Evolutionary conservation across 257 asterid species (phyloP).

Genomic region (Ehretia macrophylla): DNA sequence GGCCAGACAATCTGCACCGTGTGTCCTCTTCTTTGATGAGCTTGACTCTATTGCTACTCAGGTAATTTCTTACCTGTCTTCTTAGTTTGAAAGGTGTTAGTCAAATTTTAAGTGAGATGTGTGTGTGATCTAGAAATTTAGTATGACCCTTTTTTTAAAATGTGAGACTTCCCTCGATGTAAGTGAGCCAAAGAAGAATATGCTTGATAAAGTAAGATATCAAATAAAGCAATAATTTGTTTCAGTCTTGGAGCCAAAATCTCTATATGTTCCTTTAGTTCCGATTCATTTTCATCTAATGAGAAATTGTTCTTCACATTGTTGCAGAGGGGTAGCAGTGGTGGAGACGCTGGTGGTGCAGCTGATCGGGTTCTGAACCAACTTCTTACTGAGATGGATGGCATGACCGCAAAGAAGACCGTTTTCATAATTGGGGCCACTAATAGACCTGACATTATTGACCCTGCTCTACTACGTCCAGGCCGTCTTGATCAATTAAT

Average conservation of each 20-base stretch:
- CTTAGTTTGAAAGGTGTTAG: too few species aligned
- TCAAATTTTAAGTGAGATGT: too few species aligned
- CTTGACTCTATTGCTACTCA: constrained; percentile 67
- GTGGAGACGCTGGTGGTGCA: constrained; percentile 66
- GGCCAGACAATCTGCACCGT: constrained; percentile 69
- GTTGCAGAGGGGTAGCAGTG: constrained; percentile 54
- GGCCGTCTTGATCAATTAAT: constrained; percentile 69
- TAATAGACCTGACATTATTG: constrained; percentile 58
- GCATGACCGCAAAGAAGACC: constrained; percentile 61
- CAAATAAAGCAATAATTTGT: too few species aligned
- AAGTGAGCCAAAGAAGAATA: too few species aligned
- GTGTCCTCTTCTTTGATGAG: constrained; percentile 65
- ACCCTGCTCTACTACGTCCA: constrained; percentile 62
- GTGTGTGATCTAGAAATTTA: too few species aligned
- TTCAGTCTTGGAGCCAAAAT: too few species aligned
- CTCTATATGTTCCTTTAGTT: too few species aligned
- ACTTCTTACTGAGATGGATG: constrained; percentile 63
- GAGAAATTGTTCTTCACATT: background rate
- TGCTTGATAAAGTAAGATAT: too few species aligned
- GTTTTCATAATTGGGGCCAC: constrained; percentile 67
- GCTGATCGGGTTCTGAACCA: constrained; percentile 66
- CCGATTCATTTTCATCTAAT: too few species aligned
- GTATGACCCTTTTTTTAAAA: too few species aligned
- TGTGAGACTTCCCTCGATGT: too few species aligned
- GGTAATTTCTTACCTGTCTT: constrained; percentile 20